Conservation (phyloP, 106 monocot species). For the Allium sativum region DNA sequence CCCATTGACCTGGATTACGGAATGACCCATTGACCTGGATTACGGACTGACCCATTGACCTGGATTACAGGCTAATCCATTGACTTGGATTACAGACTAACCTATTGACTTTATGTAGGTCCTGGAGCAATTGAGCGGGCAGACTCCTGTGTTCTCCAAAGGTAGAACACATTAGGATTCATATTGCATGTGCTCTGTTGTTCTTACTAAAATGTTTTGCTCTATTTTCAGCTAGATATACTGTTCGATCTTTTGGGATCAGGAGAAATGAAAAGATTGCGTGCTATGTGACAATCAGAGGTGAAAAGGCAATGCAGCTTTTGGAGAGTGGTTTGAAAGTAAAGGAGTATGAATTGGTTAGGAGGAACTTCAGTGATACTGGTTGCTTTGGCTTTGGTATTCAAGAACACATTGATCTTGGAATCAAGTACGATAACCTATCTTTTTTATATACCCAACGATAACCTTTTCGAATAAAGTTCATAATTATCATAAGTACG, state of each 20-base stretch:
- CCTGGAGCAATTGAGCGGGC: constrained; percentile 53
- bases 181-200: background rate
- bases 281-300: constrained; percentile 63
- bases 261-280: constrained; percentile 76
- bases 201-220: background rate
- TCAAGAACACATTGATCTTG: constrained; percentile 76
- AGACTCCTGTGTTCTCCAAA: constrained; percentile 66
- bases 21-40: too few relatives aligned
- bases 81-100: background rate
- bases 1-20: background rate
- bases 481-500: too few relatives aligned
- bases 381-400: constrained; percentile 85
- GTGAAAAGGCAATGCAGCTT: constrained; percentile 77
- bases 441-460: background rate
- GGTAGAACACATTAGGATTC: constrained; percentile 8
- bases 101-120: constrained; percentile 21
- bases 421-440: constrained; percentile 47
- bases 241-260: constrained; percentile 67
- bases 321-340: constrained; percentile 72
- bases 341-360: constrained; percentile 63
- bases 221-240: constrained; percentile 38
- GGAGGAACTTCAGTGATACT: constrained; percentile 70
- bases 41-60: background rate
- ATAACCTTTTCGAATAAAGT: too few relatives aligned
- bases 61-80: too few relatives aligned